Base-by-base conservation (phyloP, 2,329 filamentous ascomycete genomes). In the Metarhizium anisopliae region DNA sequence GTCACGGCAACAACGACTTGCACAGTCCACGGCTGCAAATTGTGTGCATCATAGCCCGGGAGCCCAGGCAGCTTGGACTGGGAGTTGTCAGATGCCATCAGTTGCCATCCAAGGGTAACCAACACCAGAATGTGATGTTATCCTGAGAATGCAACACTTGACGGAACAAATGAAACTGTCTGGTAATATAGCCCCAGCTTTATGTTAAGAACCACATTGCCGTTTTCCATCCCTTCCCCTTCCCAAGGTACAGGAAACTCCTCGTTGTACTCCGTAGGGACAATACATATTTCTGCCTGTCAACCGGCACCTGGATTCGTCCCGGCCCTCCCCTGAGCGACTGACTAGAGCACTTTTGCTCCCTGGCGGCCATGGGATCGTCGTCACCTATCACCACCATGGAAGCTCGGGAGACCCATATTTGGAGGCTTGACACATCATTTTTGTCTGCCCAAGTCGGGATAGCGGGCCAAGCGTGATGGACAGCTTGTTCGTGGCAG, bases 11-110 rank as follows among this genome's bases (percentile, higher is more conserved):
- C 63, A 29, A 71, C 66, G 16, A 74, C 73, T 51, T 64, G 61
- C 52, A 74, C 63, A 1, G 62, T 66, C 74, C 74, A 77, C 64
- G 69, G 69, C 62, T 75, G 74, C 20, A 76, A 61, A 58, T 69
- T 67, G 40, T 68, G 55, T 2, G 67, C 58, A 42, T 72, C 25
- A 36, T 56, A 63, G 50, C 61, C 61, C 6, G 61, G 58, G 25
- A 63, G 51, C 40, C 60, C 59, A 16, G 60, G 59, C 16, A 60
- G 51, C 67, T 38, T 20, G 14, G 58, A 55, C 18, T 36, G 47
- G 36, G 45, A 49, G 25, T 50, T 32, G 47, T 53, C 54, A 42
- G 50, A 49, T 38, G 56, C 49, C 58, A 58, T 59, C 14, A 25
- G 29, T 14, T 40, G 6, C 13, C 50, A 30, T 53, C 25, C 47